Evolutionary conservation across 2,329 filamentous ascomycete species (phyloP).

Genomic region (Cercospora sojina): DNA sequence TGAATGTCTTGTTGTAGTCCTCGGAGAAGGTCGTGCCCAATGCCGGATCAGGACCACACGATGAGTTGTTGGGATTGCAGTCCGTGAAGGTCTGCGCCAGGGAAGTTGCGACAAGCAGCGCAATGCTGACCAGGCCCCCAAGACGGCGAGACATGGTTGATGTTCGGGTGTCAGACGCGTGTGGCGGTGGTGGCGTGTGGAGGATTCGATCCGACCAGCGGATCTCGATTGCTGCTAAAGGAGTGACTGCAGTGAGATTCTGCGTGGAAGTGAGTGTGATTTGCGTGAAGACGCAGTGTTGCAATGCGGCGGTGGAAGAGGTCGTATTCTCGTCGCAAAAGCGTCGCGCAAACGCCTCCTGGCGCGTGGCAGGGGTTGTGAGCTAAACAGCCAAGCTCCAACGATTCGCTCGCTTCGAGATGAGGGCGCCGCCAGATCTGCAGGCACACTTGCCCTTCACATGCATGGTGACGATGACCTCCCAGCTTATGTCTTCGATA

Average conservation of each 20-base stretch:
- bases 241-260: slow-evolving; percentile 19
- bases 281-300: background rate
- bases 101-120: slow-evolving; percentile 27
- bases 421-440: slow-evolving; percentile 8
- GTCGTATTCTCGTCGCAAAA: slow-evolving; percentile 5
- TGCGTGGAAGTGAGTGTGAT: slow-evolving; percentile 6
- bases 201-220: slow-evolving; percentile 20
- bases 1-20: slow-evolving; percentile 61
- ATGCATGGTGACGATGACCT: background rate
- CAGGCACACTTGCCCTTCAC: slow-evolving; percentile 5
- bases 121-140: slow-evolving; percentile 22
- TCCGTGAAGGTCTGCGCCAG: slow-evolving; percentile 71
- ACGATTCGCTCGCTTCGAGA: slow-evolving; percentile 9
- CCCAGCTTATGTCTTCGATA: background rate
- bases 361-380: slow-evolving; percentile 9
- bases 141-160: slow-evolving; percentile 26
- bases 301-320: background rate
- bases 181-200: slow-evolving; percentile 8
- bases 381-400: background rate
- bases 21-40: slow-evolving; percentile 63
- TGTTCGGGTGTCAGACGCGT: slow-evolving; percentile 1
- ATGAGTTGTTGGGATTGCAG: slow-evolving; percentile 73
- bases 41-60: slow-evolving; percentile 69
- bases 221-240: slow-evolving; percentile 9
- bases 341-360: slow-evolving; percentile 13